Evolutionary conservation across 768 basidiomycete species (phyloP).

Genomic region (Chlorophyllum brunneum): DNA sequence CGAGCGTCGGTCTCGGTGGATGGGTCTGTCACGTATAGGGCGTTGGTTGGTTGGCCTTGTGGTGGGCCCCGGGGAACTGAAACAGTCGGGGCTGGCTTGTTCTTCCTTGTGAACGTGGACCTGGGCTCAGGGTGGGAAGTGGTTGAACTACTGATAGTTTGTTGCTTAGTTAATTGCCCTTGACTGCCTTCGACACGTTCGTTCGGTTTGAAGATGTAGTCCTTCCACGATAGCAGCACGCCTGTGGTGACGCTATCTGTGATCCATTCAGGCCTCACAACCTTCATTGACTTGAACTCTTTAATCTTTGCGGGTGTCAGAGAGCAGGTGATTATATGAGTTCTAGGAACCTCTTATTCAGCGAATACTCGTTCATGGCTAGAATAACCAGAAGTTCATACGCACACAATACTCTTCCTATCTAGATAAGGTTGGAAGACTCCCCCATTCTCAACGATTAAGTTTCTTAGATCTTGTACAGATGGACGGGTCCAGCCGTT

Average conservation of each 20-base stretch:
- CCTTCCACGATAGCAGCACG: slow-evolving; percentile 72
- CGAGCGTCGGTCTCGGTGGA: slow-evolving; percentile 37
- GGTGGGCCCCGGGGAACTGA: background rate
- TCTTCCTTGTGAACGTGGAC: background rate
- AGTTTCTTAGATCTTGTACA: slow-evolving; percentile 74
- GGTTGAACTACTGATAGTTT: slow-evolving; percentile 19
- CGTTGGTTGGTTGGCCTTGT: slow-evolving; percentile 17
- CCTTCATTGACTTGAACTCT: slow-evolving; percentile 89
- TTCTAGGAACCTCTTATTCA: slow-evolving; percentile 38
- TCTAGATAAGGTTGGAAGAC: slow-evolving; percentile 81
- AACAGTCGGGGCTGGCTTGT: background rate
- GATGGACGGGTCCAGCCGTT: slow-evolving; percentile 90
- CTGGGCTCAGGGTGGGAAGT: background rate
- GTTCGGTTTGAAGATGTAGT: slow-evolving; percentile 57
- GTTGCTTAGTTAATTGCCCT: slow-evolving; percentile 39
- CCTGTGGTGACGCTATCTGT: slow-evolving; percentile 70
- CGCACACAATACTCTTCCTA: slow-evolving; percentile 70
- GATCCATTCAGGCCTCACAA: slow-evolving; percentile 88
- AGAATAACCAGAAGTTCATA: slow-evolving; percentile 15
- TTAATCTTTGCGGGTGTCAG: slow-evolving; percentile 86
- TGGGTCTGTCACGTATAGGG: slow-evolving; percentile 38
- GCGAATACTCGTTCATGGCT: background rate
- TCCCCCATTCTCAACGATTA: slow-evolving; percentile 84
- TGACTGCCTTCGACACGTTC: slow-evolving; percentile 47
- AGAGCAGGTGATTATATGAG: slow-evolving; percentile 89